Evolutionary conservation across 768 basidiomycete species (phyloP).

Genomic region (Vararia minispora): DNA sequence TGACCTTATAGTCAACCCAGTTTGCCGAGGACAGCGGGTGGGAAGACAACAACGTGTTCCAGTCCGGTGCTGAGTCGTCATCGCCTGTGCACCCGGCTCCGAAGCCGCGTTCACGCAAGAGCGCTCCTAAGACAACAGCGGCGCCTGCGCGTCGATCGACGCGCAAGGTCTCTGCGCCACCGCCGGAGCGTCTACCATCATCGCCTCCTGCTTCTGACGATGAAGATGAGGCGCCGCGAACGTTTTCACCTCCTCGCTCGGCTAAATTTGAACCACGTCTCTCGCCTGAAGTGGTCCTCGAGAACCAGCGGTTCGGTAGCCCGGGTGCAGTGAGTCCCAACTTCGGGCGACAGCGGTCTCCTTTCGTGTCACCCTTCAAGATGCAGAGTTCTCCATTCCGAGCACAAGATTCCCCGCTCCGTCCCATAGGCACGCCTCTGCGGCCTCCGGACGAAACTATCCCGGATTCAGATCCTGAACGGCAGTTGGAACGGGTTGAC

Average conservation of each 20-base stretch:
- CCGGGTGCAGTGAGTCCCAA: constrained; percentile 1
- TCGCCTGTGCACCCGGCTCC: constrained; percentile 63
- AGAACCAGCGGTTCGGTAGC: constrained; percentile 12
- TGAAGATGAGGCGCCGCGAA: constrained; percentile 6
- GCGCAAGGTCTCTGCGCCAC: constrained; percentile 64
- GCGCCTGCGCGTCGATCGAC: constrained; percentile 32
- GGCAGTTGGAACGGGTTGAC: too few relatives aligned
- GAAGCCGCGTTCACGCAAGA: constrained; percentile 22
- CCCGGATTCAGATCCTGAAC: neutral
- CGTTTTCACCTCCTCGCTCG: constrained; percentile 36
- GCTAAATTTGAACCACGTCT: constrained; percentile 47
- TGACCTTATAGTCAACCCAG: constrained; percentile 14
- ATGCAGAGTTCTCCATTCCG: constrained; percentile 11
- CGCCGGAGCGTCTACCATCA: constrained; percentile 35
- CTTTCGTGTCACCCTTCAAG: constrained; percentile 3
- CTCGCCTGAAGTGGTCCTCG: constrained; percentile 26
- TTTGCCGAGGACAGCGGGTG: constrained; percentile 65
- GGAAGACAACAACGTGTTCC: constrained; percentile 88
- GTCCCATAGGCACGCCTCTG: too few relatives aligned
- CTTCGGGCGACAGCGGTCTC: too few relatives aligned
- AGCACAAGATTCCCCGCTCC: constrained; percentile 4
- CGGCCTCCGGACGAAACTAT: too few relatives aligned
- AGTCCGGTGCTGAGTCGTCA: constrained; percentile 83
- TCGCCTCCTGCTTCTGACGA: constrained; percentile 11
- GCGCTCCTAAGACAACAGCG: constrained; percentile 30